These are phyloP conservation scores for Sporisorium scitamineum DNA, from an alignment of 1,284 basidiomycete species.

Conservation along the genomic window DNA sequence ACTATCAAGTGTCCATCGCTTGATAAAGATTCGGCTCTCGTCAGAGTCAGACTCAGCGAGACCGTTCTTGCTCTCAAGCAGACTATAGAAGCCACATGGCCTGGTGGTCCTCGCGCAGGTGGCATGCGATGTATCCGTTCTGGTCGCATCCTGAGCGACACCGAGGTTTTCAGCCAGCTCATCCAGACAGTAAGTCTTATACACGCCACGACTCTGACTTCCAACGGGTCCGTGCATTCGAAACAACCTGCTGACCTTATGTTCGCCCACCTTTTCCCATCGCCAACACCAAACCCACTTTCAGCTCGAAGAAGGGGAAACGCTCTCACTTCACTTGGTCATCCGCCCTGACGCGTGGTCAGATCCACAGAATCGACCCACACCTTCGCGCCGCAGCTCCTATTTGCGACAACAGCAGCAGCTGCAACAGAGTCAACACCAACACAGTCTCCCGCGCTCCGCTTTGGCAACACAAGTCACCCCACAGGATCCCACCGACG, in stretches of 20 bases:
- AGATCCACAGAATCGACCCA: constrained; percentile 52
- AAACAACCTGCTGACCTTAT: not conserved
- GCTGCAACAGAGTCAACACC: constrained; percentile 4
- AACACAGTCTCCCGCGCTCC: constrained; percentile 17
- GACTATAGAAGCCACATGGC: constrained; percentile 47
- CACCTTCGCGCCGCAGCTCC: constrained; percentile 44
- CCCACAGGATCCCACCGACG: constrained; percentile 4
- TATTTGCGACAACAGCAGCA: constrained; percentile 39
- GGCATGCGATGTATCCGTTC: constrained; percentile 62
- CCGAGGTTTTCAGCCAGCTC: constrained; percentile 36
- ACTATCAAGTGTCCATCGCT: constrained; percentile 55
- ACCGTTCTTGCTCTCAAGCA: constrained; percentile 48
- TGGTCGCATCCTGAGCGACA: constrained; percentile 54
- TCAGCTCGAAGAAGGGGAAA: constrained; percentile 36
- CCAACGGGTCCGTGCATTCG: not conserved
- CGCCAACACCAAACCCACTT: not conserved
- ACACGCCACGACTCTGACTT: no score
- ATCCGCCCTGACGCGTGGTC: constrained; percentile 65
- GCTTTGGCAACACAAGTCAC: constrained; percentile 11
- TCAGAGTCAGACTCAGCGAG: constrained; percentile 23
- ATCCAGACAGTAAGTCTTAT: constrained; percentile 22
- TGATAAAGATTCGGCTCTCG: constrained; percentile 34
- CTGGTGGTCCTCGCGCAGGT: constrained; percentile 42
- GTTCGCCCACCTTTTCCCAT: not conserved
- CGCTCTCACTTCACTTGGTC: constrained; percentile 59